Percentiles rank a stretch among this genome's conserved stretches.
Evolutionary conservation across 2,329 filamentous ascomycete genomes (phyloP).

Genomic region (Trichoderma sp.): DNA sequence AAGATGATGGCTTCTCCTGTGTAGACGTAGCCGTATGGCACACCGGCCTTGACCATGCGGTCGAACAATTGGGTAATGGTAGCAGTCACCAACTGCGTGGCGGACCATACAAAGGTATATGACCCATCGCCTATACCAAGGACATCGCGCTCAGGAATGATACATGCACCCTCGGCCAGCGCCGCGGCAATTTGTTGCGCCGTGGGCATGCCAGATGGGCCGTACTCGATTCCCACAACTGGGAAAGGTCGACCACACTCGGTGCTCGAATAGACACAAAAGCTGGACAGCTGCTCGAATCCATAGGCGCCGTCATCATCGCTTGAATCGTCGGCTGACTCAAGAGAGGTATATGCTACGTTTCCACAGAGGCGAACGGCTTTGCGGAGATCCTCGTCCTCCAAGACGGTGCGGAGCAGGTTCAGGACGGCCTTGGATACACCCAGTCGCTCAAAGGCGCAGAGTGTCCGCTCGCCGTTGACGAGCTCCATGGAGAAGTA

Average conservation of each 20-base stretch:
- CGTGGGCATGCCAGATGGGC: constrained; percentile 37
- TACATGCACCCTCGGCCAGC: neutral
- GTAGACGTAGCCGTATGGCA: constrained; percentile 36
- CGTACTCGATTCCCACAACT: constrained; percentile 37
- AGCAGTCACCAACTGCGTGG: constrained; percentile 30
- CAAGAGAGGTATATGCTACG: constrained; percentile 18
- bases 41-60: constrained; percentile 36
- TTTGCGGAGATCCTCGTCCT: constrained; percentile 28
- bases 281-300: constrained; percentile 21
- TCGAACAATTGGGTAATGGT: constrained; percentile 40
- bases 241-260: constrained; percentile 22
- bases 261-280: constrained; percentile 25
- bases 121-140: neutral
- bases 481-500: constrained; percentile 31
- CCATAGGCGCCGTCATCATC: constrained; percentile 28
- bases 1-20: constrained; percentile 35
- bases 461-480: constrained; percentile 35
- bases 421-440: constrained; percentile 37
- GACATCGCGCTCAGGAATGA: neutral
- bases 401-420: constrained; percentile 30
- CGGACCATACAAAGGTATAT: neutral
- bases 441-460: constrained; percentile 32
- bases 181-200: constrained; percentile 27
- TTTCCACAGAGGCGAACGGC: constrained; percentile 32
- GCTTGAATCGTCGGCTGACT: constrained; percentile 20